phyloP scores from a whole-genome alignment of 2,329 filamentous ascomycete species.

The Apiospora malaysiana region DNA sequence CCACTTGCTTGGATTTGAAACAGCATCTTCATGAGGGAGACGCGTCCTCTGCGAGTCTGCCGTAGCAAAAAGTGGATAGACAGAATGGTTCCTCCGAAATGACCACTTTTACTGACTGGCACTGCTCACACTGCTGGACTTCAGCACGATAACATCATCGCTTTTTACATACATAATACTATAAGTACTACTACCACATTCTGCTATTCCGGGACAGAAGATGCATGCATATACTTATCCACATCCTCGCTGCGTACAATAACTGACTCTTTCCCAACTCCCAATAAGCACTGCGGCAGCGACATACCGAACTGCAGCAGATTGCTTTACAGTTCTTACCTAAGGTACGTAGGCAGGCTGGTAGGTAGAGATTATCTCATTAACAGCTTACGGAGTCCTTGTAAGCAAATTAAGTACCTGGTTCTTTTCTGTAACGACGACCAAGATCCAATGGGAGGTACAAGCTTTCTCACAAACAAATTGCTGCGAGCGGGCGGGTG shows the following conservation, averaged over 20 bases:
- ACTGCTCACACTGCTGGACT: background rate
- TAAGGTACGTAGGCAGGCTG: too few species aligned
- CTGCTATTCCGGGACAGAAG: background rate
- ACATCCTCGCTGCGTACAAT: background rate
- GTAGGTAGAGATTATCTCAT: too few species aligned
- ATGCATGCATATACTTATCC: background rate
- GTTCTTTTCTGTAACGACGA: background rate
- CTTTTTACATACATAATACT: too few species aligned
- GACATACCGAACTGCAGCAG: background rate
- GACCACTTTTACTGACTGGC: background rate
- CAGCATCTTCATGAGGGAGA: conserved; percentile 2
- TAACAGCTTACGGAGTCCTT: too few species aligned
- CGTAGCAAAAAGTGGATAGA: conserved; percentile 9
- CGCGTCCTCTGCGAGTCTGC: too few species aligned
- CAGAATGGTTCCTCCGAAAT: background rate
- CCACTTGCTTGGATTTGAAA: conserved; percentile 19
- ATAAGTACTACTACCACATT: too few species aligned
- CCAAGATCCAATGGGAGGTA: background rate
- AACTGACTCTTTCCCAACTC: background rate
- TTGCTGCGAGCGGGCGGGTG: background rate
- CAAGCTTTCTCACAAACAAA: conserved; percentile 9
- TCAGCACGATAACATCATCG: background rate
- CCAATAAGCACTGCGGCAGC: background rate
- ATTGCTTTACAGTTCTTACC: background rate
- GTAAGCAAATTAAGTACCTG: background rate